Conservation (phyloP, 495 filamentous ascomycete genomes). For the Xylaria longipes region DNA sequence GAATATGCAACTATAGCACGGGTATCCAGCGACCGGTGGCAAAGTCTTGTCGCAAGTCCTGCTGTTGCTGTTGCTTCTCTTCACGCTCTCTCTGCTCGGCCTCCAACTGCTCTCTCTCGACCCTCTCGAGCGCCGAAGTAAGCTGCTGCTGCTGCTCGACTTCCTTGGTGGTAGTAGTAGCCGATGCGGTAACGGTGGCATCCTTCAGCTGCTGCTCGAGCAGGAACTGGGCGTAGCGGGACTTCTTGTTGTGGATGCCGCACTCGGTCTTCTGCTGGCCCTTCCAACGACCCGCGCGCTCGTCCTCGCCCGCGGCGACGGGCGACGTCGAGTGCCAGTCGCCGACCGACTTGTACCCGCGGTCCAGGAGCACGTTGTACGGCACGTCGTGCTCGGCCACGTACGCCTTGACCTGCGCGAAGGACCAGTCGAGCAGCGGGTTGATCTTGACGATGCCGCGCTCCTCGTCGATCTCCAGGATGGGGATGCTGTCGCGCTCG, state of each 20-base stretch:
- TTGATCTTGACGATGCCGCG: slow-evolving; percentile 94
- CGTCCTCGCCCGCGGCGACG: slow-evolving; percentile 88
- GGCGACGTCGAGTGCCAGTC: slow-evolving; percentile 98
- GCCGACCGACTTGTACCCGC: slow-evolving; percentile 94
- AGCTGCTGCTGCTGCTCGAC: slow-evolving; percentile 36
- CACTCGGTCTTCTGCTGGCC: slow-evolving; percentile 94
- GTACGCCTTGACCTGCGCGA: slow-evolving; percentile 87
- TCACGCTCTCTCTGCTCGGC: slow-evolving; percentile 16
- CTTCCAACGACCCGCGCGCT: slow-evolving; percentile 97
- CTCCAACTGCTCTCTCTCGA: slow-evolving; percentile 14
- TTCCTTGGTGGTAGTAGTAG: slow-evolving; percentile 32
- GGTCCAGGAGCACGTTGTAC: slow-evolving; percentile 89
- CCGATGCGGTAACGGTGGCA: slow-evolving; percentile 61
- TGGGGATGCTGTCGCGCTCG: slow-evolving; percentile 83
- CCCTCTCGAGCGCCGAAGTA: slow-evolving; percentile 22
- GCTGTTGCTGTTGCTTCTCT: slow-evolving; percentile 4
- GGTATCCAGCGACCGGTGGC: slow-evolving; percentile 16
- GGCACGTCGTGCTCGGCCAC: slow-evolving; percentile 85
- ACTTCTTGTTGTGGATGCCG: slow-evolving; percentile 96
- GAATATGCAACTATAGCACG: not conserved
- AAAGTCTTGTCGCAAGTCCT: slow-evolving; percentile 16
- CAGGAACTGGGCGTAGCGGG: slow-evolving; percentile 86
- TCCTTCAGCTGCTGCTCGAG: slow-evolving; percentile 74
- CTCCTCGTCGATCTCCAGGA: slow-evolving; percentile 91
- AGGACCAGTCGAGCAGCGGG: slow-evolving; percentile 96